These are phyloP conservation scores for Mesotaenium endlicherianum DNA, from an alignment of 139 green algal genomes.

Conservation along the genomic window DNA sequence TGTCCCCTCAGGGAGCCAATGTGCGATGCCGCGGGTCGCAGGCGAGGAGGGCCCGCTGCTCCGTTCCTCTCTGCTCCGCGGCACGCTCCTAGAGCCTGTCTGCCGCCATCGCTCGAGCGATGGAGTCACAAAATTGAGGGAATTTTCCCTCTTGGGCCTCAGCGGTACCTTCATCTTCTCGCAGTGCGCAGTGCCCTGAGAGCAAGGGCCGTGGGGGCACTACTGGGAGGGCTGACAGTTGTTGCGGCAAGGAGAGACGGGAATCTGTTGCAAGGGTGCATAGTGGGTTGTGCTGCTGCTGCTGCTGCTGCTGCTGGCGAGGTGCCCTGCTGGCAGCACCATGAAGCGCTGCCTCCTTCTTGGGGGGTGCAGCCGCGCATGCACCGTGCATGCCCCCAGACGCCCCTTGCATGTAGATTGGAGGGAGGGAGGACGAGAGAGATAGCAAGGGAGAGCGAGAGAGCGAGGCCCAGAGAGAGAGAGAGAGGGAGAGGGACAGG, in stretches of 20 bases:
- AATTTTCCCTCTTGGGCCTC: no score
- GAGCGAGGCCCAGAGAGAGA: background rate
- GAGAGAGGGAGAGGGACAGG: background rate
- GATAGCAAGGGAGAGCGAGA: background rate
- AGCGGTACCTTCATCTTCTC: no score
- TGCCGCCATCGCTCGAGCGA: no score
- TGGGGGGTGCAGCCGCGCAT: background rate
- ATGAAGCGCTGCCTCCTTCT: background rate
- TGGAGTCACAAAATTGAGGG: no score
- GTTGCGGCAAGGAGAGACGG: background rate
- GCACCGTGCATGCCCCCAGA: background rate
- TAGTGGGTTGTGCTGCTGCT: background rate
- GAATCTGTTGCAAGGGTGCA: background rate
- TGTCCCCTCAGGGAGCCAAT: no score
- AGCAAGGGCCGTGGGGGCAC: no score
- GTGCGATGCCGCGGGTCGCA: no score
- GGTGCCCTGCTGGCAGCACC: background rate
- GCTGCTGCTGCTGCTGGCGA: background rate
- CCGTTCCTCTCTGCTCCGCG: no score
- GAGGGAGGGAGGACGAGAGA: background rate
- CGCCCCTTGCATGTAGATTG: background rate
- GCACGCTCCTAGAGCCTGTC: no score
- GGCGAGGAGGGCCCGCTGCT: no score
- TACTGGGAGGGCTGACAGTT: no score
- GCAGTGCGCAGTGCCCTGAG: no score